Conservation (phyloP, 2,329 filamentous ascomycete genomes). For the Penicillium palitans region DNA sequence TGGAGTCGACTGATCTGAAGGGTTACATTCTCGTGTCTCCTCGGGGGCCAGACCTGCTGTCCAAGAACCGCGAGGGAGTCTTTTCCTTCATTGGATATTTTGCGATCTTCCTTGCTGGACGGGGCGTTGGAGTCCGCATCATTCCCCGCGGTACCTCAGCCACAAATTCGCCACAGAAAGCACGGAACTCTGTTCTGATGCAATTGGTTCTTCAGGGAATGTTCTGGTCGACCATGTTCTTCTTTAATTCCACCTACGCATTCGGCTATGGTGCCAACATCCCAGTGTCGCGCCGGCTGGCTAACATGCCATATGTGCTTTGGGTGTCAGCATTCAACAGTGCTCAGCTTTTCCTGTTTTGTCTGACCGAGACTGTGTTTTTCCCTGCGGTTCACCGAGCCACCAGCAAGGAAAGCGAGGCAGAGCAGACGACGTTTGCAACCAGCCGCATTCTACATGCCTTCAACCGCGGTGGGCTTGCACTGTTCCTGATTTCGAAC, state of each 20-base stretch:
- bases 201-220: slow-evolving; percentile 65
- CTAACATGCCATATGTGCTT: slow-evolving; percentile 89
- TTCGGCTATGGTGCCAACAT: slow-evolving; percentile 67
- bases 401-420: slow-evolving; percentile 56
- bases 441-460: slow-evolving; percentile 80
- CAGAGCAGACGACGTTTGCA: slow-evolving; percentile 63
- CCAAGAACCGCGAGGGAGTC: slow-evolving; percentile 91
- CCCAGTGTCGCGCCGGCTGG: slow-evolving; percentile 80
- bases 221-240: slow-evolving; percentile 71
- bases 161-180: slow-evolving; percentile 45
- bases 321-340: slow-evolving; percentile 94
- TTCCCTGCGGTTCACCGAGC: slow-evolving; percentile 72
- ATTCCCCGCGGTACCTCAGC: slow-evolving; percentile 62
- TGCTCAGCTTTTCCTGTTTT: slow-evolving; percentile 76
- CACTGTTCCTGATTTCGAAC: slow-evolving; percentile 84
- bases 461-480: slow-evolving; percentile 85
- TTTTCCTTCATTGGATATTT: slow-evolving; percentile 94
- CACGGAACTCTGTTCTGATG: slow-evolving; percentile 59
- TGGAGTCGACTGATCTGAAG: slow-evolving; percentile 77
- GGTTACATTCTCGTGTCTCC: slow-evolving; percentile 80
- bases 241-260: slow-evolving; percentile 64
- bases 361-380: slow-evolving; percentile 71
- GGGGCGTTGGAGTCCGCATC: slow-evolving; percentile 76
- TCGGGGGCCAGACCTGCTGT: slow-evolving; percentile 70
- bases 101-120: slow-evolving; percentile 88